These are phyloP conservation scores for Brassica juncea DNA, from an alignment of 345 rosid genomes.

Conservation along the genomic window DNA sequence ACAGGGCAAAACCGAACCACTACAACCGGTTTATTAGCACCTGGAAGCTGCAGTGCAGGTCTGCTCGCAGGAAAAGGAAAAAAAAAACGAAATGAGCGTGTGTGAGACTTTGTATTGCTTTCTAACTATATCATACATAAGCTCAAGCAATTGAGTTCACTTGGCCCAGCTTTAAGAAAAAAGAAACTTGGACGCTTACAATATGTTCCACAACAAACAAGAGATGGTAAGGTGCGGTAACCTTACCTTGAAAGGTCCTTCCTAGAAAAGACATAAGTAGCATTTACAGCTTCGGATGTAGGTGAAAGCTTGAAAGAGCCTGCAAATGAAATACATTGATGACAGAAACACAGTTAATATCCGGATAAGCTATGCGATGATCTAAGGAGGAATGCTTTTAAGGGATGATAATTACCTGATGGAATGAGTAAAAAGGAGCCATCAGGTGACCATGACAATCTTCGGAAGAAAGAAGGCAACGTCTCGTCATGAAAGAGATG, in stretches of 20 bases:
- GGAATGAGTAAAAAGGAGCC: constrained; percentile 92
- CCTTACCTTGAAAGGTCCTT: constrained; percentile 87
- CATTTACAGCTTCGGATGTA: constrained; percentile 64
- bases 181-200: constrained; percentile 1
- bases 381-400: background rate
- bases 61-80: constrained; percentile 38
- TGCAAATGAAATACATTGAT: constrained; percentile 40
- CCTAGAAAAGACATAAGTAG: constrained; percentile 81
- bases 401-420: constrained; percentile 54
- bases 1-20: constrained; percentile 90
- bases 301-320: constrained; percentile 74
- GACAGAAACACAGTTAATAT: constrained; percentile 7
- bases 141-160: background rate
- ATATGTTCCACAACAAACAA: constrained; percentile 11
- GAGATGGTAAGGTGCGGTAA: background rate
- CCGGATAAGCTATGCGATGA: background rate
- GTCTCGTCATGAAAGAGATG: constrained; percentile 97
- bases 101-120: constrained; percentile 9
- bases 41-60: constrained; percentile 86
- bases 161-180: background rate
- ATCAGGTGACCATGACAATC: constrained; percentile 99
- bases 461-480: constrained; percentile 87
- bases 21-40: constrained; percentile 88
- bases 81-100: background rate
- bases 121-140: background rate